Evolutionary conservation across 116 monocot genomes (phyloP), one percentile per base, ranked within the genome.

Genomic region (Zostera marina): DNA sequence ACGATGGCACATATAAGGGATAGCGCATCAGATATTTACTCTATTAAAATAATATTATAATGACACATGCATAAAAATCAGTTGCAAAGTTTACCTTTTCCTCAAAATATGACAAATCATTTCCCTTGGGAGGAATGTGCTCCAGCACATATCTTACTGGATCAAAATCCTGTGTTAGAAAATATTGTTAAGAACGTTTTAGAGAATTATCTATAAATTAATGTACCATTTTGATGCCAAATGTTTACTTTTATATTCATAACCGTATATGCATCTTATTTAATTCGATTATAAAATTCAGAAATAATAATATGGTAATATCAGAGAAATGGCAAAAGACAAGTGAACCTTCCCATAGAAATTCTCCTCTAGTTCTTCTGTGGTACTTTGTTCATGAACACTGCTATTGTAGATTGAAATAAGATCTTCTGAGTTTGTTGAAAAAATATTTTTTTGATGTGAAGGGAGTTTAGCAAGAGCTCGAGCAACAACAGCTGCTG

Each of bases 401-500:
- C 66, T 60, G 47, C 65, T 78, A 41, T 82, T 82, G 63, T 85
- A 88, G 13, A 88, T 65, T 41, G 85, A 88, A 59, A 67, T 56
- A 52, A 78, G 41, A 49, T 82, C 85, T 54, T 85, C 74, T 46
- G 89, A 85, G 70, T 70, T 85, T 32, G 94, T 82, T 14, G 82
- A 63, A 59, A 88, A 77, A 60, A 53, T 63, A 61, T 76, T 57
- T 63, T 75, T 77, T 66, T 96, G 66, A 74, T 96, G 85, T 45
- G 94, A 82, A 9, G 94, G 94, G 12, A 88, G 44, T 17, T 85
- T 89, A 44, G 89, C 85, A 67, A 96, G 70, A 60, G 85, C 94
- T 63, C 82, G 77, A 62, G 94, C 94, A 72, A 82, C 85, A 64
- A 79, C 89, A 22, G 94, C 94, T 1, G 94, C 94, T 23, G 94